These are phyloP conservation scores for Monilinia aucupariae DNA, from an alignment of 2,329 filamentous ascomycete genomes.

Conservation along the genomic window DNA sequence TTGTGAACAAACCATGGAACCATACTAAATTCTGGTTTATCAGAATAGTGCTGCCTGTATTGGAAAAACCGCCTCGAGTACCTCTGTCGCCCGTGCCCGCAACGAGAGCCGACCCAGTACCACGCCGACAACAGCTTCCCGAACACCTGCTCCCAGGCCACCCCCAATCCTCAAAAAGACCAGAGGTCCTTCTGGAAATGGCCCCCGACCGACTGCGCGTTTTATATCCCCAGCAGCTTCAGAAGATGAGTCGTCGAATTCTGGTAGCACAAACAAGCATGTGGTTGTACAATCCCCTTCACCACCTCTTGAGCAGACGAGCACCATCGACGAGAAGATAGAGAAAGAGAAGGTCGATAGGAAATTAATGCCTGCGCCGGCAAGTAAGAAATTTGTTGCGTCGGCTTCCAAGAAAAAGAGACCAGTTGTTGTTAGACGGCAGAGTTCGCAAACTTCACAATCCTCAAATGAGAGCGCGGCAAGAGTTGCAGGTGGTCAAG, in stretches of 20 bases:
- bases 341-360: conserved; percentile 20
- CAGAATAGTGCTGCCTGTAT: conserved; percentile 25
- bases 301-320: conserved; percentile 18
- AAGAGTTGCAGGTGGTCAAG: conserved; percentile 12
- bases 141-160: conserved; percentile 39
- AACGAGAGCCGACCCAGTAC: conserved; percentile 23
- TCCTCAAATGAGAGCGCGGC: conserved; percentile 27
- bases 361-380: background rate
- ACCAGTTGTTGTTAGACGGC: conserved; percentile 42
- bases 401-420: conserved; percentile 42
- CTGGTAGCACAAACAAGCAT: conserved; percentile 37
- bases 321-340: conserved; percentile 22
- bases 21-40: conserved; percentile 27
- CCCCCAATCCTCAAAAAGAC: conserved; percentile 58
- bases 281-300: conserved; percentile 29
- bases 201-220: conserved; percentile 54
- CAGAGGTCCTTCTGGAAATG: conserved; percentile 47
- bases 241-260: conserved; percentile 37
- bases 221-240: conserved; percentile 52
- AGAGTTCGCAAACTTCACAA: conserved; percentile 47
- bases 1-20: conserved; percentile 10
- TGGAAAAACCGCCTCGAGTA: conserved; percentile 25
- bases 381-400: conserved; percentile 42
- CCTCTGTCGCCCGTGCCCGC: conserved; percentile 21
- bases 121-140: conserved; percentile 21